Percentiles rank a stretch among this genome's conserved stretches.
These are phyloP conservation scores for Lachnellula suecica DNA, from an alignment of 2,329 filamentous ascomycete species.

Conservation along the genomic window DNA sequence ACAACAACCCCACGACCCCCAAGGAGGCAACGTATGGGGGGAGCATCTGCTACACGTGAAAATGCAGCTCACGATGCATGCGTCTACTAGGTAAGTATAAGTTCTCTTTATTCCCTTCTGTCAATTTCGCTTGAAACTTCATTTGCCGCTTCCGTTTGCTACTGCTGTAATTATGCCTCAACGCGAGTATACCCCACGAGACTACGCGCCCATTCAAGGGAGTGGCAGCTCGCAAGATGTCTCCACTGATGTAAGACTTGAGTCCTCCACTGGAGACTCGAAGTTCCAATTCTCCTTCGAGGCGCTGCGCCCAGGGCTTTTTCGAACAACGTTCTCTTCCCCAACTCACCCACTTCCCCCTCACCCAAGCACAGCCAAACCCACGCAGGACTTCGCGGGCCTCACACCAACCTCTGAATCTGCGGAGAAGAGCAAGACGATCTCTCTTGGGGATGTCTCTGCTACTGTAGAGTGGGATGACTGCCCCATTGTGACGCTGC, in stretches of 20 bases:
- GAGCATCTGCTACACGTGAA: neutral
- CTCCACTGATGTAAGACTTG: constrained; percentile 16
- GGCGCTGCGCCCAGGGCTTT: constrained; percentile 59
- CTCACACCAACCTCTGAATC: constrained; percentile 29
- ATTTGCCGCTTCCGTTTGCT: neutral
- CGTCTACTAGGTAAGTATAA: constrained; percentile 6
- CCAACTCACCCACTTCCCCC: constrained; percentile 62
- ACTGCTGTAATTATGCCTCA: constrained; percentile 19
- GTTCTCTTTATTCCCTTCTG: neutral
- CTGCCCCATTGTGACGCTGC: constrained; percentile 57
- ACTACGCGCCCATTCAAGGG: constrained; percentile 16
- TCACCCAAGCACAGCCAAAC: constrained; percentile 57
- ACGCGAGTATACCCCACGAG: constrained; percentile 19
- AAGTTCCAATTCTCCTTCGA: constrained; percentile 63
- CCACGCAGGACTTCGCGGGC: constrained; percentile 28
- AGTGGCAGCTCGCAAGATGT: constrained; percentile 8
- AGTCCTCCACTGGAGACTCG: constrained; percentile 19
- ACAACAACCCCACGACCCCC: neutral
- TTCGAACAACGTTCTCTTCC: constrained; percentile 67
- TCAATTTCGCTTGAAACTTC: neutral
- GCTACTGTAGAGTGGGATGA: constrained; percentile 59
- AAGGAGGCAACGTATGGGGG: neutral
- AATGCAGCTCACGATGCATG: neutral
- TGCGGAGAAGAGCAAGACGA: constrained; percentile 37
- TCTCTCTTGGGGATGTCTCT: constrained; percentile 47